A percentile compares a stretch with the other conserved stretches of the same genome.
Conservation (phyloP, 208 protist species). For the Trypanosoma lewisi region DNA sequence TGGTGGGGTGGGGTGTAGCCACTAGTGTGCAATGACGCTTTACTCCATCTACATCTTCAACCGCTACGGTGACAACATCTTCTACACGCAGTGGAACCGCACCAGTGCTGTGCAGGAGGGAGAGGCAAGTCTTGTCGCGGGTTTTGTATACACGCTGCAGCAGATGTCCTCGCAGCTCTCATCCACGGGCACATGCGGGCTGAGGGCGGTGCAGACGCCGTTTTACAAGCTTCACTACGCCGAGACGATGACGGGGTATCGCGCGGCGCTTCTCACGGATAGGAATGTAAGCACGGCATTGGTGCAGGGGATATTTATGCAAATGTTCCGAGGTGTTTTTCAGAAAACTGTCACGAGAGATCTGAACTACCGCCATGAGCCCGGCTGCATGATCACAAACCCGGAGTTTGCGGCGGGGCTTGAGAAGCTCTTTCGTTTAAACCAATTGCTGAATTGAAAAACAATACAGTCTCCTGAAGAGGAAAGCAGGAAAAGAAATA, state of each 20-base stretch:
- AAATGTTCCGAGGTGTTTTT: constrained; percentile 70
- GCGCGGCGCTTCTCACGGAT: constrained; percentile 71
- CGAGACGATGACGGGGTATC: constrained; percentile 87
- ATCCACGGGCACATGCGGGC: constrained; percentile 37
- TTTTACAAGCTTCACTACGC: constrained; percentile 88
- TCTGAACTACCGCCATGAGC: constrained; percentile 68
- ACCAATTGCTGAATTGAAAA: constrained; percentile 39
- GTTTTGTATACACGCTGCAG: constrained; percentile 88
- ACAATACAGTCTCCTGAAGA: too few relatives aligned
- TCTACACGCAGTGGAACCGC: constrained; percentile 79
- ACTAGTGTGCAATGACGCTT: too few relatives aligned
- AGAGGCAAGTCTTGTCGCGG: constrained; percentile 77
- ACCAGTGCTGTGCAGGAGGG: constrained; percentile 68
- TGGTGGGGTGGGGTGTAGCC: too few relatives aligned
- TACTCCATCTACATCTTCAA: constrained; percentile 90
- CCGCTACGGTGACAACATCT: constrained; percentile 85
- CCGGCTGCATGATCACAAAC: constrained; percentile 51
- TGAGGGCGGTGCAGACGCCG: constrained; percentile 72
- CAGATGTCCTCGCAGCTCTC: constrained; percentile 84
- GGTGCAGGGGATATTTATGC: constrained; percentile 42
- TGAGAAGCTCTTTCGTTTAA: constrained; percentile 48
- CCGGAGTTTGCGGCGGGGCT: constrained; percentile 62
- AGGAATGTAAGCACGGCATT: constrained; percentile 49
- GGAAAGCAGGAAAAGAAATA: too few relatives aligned
- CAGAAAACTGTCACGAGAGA: constrained; percentile 54